Conservation (phyloP, 345 rosid species). For the Euphorbia pulcherrima region DNA sequence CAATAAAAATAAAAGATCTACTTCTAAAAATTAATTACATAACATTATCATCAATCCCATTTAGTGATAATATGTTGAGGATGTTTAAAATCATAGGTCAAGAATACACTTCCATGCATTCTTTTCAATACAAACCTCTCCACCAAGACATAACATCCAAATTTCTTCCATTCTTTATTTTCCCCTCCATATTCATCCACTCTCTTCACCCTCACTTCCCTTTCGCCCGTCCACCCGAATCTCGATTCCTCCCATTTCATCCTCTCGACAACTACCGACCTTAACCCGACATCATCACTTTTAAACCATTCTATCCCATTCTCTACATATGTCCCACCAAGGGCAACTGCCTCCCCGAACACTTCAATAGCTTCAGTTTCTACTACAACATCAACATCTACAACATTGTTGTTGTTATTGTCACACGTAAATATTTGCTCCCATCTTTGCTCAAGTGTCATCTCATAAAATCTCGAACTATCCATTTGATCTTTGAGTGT, state of each 20-base stretch:
- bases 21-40: too few species aligned
- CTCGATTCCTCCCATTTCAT: constrained; percentile 19
- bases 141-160: constrained; percentile 21
- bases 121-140: constrained; percentile 23
- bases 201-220: constrained; percentile 6
- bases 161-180: constrained; percentile 7
- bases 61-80: constrained; percentile 2
- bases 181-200: constrained; percentile 2
- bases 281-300: constrained; percentile 1
- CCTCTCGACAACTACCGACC: constrained; percentile 13
- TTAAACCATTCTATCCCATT: constrained; percentile 15
- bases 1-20: too few species aligned
- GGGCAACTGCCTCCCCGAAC: neutral
- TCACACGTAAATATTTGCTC: constrained; percentile 3
- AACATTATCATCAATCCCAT: constrained; percentile 4
- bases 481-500: constrained; percentile 11
- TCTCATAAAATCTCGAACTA: constrained; percentile 13
- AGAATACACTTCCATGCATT: constrained; percentile 15
- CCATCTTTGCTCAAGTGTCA: constrained; percentile 23
- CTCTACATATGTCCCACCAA: neutral
- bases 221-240: constrained; percentile 9
- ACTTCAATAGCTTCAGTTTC: constrained; percentile 3
- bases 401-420: neutral
- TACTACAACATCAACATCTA: constrained; percentile 8
- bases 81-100: constrained; percentile 16